phyloP scores from a whole-genome alignment of 1,284 basidiomycete genomes.

The Trametes pubescens region DNA sequence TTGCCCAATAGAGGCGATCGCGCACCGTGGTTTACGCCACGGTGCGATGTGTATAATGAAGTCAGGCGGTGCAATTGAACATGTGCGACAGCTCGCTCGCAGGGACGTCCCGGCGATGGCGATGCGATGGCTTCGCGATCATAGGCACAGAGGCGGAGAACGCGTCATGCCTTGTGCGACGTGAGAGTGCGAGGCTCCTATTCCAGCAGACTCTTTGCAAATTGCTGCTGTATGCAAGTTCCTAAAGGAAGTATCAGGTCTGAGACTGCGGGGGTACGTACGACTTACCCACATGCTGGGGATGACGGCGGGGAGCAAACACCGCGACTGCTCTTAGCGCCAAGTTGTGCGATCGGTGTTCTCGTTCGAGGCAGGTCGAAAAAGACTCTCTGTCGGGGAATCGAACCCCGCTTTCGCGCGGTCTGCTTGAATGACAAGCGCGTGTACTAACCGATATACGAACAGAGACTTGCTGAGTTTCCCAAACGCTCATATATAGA shows the following conservation, averaged over 20 bases:
- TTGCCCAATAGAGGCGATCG: constrained; percentile 9
- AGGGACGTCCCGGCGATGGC: background rate
- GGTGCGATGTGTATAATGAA: constrained; percentile 6
- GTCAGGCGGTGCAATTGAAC: constrained; percentile 1
- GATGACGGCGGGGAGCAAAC: no score
- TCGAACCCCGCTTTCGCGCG: constrained; percentile 53
- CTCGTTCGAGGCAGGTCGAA: no score
- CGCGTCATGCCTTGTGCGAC: constrained; percentile 11
- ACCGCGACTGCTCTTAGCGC: no score
- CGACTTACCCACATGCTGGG: no score
- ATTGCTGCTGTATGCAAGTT: no score
- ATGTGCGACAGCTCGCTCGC: constrained; percentile 1
- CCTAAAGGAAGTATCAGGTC: no score
- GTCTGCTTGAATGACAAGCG: background rate
- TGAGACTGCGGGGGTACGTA: no score
- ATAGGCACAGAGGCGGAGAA: background rate
- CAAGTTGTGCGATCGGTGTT: no score
- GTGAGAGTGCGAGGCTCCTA: constrained; percentile 8
- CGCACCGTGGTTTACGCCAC: background rate
- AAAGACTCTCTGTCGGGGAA: constrained; percentile 48
- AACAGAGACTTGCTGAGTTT: background rate
- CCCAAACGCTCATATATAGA: no score
- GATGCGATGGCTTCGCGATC: constrained; percentile 13
- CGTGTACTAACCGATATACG: constrained; percentile 1
- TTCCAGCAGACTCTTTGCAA: background rate